Evolutionary conservation across 2,329 filamentous ascomycete species (phyloP).

Genomic region (Penicillium sp.): DNA sequence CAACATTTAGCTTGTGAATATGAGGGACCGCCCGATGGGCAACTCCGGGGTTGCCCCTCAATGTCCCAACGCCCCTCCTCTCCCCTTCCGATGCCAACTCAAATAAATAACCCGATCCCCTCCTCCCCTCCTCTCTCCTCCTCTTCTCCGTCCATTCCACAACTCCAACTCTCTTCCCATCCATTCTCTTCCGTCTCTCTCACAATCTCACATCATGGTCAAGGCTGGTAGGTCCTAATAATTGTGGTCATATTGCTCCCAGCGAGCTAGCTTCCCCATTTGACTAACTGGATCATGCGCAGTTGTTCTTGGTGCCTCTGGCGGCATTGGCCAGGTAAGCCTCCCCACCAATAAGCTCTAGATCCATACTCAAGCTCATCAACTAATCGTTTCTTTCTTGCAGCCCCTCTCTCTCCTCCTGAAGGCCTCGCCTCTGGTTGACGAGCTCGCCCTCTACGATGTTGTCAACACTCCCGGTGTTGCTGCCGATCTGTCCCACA

Average conservation of each 20-base stretch:
- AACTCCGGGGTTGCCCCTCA: constrained; percentile 25
- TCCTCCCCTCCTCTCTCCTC: constrained; percentile 5
- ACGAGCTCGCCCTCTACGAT: constrained; percentile 97
- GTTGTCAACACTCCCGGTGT: constrained; percentile 98
- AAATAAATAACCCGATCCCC: constrained; percentile 11
- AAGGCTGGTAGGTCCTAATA: constrained; percentile 47
- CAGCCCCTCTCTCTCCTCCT: constrained; percentile 95
- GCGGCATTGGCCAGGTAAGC: constrained; percentile 95
- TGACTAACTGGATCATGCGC: constrained; percentile 24
- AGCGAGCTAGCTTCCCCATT: background rate
- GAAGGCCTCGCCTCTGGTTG: constrained; percentile 84
- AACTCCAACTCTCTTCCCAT: constrained; percentile 5
- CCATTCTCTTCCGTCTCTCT: background rate
- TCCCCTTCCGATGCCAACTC: background rate
- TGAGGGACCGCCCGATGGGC: constrained; percentile 1
- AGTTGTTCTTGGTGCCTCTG: constrained; percentile 91
- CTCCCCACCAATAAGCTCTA: constrained; percentile 11
- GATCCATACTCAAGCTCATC: background rate
- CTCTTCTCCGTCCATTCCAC: constrained; percentile 4
- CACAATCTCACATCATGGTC: constrained; percentile 47
- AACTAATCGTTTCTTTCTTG: constrained; percentile 4
- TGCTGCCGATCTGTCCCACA: constrained; percentile 94
- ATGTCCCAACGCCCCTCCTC: constrained; percentile 15
- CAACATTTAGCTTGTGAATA: background rate
- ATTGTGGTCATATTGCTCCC: background rate